Conservation (phyloP, 1,284 basidiomycete genomes). For the Fomitopsis palustris region DNA sequence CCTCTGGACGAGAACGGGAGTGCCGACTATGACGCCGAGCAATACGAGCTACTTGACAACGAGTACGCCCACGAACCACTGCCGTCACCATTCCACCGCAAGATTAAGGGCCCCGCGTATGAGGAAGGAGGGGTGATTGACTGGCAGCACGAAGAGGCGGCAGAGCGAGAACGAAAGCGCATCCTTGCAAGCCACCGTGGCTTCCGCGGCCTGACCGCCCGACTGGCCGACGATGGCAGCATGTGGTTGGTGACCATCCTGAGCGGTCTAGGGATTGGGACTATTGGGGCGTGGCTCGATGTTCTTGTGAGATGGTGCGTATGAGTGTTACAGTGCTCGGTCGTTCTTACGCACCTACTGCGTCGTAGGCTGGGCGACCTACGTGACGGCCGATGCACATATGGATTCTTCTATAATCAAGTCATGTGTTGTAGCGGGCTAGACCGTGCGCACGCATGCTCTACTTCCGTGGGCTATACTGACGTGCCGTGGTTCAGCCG, state of each 20-base stretch:
- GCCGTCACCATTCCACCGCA: neutral
- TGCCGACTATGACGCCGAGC: constrained; percentile 17
- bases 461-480: neutral
- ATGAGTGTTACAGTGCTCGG: neutral
- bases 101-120: constrained; percentile 29
- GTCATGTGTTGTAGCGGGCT: constrained; percentile 72
- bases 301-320: constrained; percentile 71
- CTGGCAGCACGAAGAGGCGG: constrained; percentile 68
- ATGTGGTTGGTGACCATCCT: constrained; percentile 68
- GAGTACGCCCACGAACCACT: constrained; percentile 6
- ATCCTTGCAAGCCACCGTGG: constrained; percentile 48
- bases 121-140: constrained; percentile 61
- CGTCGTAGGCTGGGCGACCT: constrained; percentile 61
- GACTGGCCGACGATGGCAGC: constrained; percentile 53
- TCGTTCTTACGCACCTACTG: neutral
- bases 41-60: constrained; percentile 17
- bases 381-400: constrained; percentile 64
- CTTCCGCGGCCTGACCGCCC: constrained; percentile 48
- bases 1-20: neutral
- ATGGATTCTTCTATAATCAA: constrained; percentile 74
- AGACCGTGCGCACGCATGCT: constrained; percentile 51
- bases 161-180: constrained; percentile 57
- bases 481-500: constrained; percentile 49
- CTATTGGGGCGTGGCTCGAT: constrained; percentile 72
- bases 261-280: constrained; percentile 66